Evolutionary conservation across 352 stramenopile genomes (phyloP).

Genomic region (Phytophthora pisi): DNA sequence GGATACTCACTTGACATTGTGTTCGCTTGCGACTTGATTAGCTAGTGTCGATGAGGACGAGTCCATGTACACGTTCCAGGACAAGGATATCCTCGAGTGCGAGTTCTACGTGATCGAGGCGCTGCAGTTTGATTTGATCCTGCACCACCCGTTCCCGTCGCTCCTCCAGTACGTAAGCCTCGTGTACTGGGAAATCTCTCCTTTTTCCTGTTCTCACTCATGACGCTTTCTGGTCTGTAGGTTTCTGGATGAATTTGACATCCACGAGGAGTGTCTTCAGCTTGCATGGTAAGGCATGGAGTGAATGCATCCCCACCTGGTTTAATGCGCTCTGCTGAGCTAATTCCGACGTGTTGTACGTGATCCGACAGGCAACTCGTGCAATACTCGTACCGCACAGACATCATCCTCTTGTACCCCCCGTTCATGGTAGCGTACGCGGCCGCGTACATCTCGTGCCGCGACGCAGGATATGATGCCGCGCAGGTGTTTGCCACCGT

Average conservation of each 20-base stretch:
- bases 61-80: slow-evolving; percentile 88
- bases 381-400: slow-evolving; percentile 88
- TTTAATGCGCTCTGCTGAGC: not conserved
- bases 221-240: slow-evolving; percentile 27
- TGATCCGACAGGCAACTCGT: slow-evolving; percentile 69
- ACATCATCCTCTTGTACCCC: slow-evolving; percentile 85
- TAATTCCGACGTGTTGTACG: not conserved
- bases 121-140: slow-evolving; percentile 88
- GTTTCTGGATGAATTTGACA: slow-evolving; percentile 84
- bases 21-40: slow-evolving; percentile 23
- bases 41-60: slow-evolving; percentile 86
- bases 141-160: slow-evolving; percentile 85
- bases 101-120: slow-evolving; percentile 91
- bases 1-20: not conserved
- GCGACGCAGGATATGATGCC: slow-evolving; percentile 80
- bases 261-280: slow-evolving; percentile 87
- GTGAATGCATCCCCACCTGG: not conserved
- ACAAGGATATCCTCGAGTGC: slow-evolving; percentile 91
- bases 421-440: slow-evolving; percentile 91
- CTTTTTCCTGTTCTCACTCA: not conserved
- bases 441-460: slow-evolving; percentile 76
- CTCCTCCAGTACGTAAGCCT: slow-evolving; percentile 69
- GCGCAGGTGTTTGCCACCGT: slow-evolving; percentile 75
- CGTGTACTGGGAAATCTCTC: not conserved
- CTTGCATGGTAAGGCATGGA: slow-evolving; percentile 63